phyloP scores from a whole-genome alignment of 2,329 filamentous ascomycete species.

The Blastomyces silverae region DNA sequence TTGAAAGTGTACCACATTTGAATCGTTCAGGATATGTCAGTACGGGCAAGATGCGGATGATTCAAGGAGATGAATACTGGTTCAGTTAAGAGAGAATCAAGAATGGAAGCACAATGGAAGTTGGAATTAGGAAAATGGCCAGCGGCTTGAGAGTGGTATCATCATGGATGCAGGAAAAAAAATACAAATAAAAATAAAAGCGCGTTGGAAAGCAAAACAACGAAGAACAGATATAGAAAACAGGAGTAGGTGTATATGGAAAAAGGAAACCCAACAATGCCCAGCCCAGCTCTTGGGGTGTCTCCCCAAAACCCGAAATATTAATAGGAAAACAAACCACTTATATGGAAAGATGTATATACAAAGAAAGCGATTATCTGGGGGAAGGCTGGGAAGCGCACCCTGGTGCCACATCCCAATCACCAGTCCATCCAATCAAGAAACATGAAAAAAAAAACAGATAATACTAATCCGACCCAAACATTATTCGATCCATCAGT shows the following conservation, averaged over 20 bases:
- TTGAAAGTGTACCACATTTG: neutral
- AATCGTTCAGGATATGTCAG: too few species aligned
- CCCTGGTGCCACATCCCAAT: neutral
- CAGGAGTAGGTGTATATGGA: neutral
- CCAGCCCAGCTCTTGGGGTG: neutral
- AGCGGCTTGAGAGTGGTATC: neutral
- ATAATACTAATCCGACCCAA: neutral
- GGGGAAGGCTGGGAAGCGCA: neutral
- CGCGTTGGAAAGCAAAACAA: neutral
- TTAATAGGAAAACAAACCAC: neutral
- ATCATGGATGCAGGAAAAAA: neutral
- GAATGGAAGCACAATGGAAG: neutral
- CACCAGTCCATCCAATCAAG: neutral
- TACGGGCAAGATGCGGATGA: too few species aligned
- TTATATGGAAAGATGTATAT: neutral
- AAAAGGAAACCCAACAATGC: neutral
- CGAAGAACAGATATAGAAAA: neutral
- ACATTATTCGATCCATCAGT: neutral
- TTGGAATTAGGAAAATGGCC: neutral
- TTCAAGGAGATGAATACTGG: too few species aligned
- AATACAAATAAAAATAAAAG: too few species aligned
- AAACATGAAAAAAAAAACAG: neutral
- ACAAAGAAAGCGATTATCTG: neutral
- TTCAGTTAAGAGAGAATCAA: neutral
- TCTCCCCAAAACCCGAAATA: neutral